Evolutionary conservation across 257 asterid species (phyloP).

Genomic region (Plantago major): DNA sequence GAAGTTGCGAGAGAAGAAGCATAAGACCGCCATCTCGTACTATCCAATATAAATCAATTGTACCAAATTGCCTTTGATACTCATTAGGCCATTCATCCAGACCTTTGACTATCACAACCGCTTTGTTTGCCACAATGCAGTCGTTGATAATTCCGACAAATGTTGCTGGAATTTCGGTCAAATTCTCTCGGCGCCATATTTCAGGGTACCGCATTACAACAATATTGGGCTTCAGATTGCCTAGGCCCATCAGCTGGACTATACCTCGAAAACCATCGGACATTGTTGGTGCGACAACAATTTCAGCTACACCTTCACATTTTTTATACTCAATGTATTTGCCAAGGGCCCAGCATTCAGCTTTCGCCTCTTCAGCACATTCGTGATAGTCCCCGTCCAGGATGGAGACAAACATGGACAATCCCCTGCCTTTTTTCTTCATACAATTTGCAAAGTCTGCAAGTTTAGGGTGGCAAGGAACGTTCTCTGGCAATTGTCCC

Average conservation of each 20-base stretch:
- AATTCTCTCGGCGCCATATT: constrained; percentile 91
- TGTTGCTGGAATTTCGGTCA: constrained; percentile 80
- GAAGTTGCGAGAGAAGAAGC: constrained; percentile 96
- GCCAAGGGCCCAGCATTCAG: constrained; percentile 81
- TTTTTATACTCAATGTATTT: constrained; percentile 84
- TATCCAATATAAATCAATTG: constrained; percentile 92
- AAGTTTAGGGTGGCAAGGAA: constrained; percentile 98
- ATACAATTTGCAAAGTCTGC: constrained; percentile 95
- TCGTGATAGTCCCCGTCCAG: constrained; percentile 92
- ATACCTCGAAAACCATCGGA: constrained; percentile 94
- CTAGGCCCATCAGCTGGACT: constrained; percentile 97
- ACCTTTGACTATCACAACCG: constrained; percentile 93
- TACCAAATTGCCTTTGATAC: constrained; percentile 91
- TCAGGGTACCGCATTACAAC: constrained; percentile 96
- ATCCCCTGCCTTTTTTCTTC: constrained; percentile 99
- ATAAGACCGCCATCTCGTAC: constrained; percentile 96
- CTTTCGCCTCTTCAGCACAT: constrained; percentile 89
- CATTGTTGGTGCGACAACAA: constrained; percentile 91
- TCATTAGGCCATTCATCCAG: constrained; percentile 99
- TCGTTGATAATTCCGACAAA: constrained; percentile 90
- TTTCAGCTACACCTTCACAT: constrained; percentile 99
- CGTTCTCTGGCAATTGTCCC: constrained; percentile 97
- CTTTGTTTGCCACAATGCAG: constrained; percentile 95
- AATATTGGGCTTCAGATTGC: constrained; percentile 92
- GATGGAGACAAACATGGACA: constrained; percentile 93